These are phyloP conservation scores for Starmerella apicola DNA, from an alignment of 805 yeast genomes.

Conservation along the genomic window DNA sequence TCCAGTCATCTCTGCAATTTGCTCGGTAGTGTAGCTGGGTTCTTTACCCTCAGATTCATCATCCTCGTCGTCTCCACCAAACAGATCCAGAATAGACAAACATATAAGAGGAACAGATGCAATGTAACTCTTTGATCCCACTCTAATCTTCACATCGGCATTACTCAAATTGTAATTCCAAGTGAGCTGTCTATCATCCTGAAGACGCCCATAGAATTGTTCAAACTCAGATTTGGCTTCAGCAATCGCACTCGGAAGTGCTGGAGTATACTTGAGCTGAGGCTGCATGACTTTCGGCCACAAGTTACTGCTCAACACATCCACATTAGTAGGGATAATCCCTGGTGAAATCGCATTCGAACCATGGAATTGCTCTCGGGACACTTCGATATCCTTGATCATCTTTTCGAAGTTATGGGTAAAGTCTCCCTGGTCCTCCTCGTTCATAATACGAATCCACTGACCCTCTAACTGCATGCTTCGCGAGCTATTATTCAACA, in stretches of 20 bases:
- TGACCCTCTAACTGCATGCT: slow-evolving; percentile 73
- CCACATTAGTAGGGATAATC: slow-evolving; percentile 36
- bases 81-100: slow-evolving; percentile 63
- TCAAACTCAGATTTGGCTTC: slow-evolving; percentile 37
- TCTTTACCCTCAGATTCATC: no score
- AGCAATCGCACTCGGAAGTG: slow-evolving; percentile 34
- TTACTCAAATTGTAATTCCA: slow-evolving; percentile 85
- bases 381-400: slow-evolving; percentile 84
- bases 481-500: slow-evolving; percentile 72
- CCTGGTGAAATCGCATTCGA: slow-evolving; percentile 37
- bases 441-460: slow-evolving; percentile 35
- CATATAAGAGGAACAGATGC: slow-evolving; percentile 71
- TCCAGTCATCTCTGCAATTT: slow-evolving; percentile 51
- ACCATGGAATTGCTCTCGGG: slow-evolving; percentile 47
- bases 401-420: slow-evolving; percentile 60
- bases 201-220: slow-evolving; percentile 32
- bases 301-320: slow-evolving; percentile 56
- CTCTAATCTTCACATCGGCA: slow-evolving; percentile 62
- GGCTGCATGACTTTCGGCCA: slow-evolving; percentile 42
- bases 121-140: slow-evolving; percentile 59
- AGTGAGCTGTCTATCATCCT: slow-evolving; percentile 33
- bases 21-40: slow-evolving; percentile 39
- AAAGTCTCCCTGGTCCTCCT: not conserved
- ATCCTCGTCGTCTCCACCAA: slow-evolving; percentile 39
- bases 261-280: slow-evolving; percentile 7